Percentiles rank a stretch among this genome's conserved stretches.
Conservation (phyloP, 805 yeast species). For the Hanseniaspora lindneri region DNA sequence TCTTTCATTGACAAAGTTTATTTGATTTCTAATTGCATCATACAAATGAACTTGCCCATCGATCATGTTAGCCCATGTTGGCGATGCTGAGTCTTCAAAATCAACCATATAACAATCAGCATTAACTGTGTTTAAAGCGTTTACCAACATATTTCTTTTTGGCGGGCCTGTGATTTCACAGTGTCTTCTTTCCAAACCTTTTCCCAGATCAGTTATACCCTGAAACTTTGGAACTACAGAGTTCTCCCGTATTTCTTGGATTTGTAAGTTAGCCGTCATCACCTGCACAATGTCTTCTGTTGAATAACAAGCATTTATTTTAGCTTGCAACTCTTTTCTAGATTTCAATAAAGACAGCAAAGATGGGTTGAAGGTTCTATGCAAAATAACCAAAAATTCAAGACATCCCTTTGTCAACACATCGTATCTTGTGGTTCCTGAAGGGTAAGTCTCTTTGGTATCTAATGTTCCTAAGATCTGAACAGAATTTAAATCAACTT, state of each 20-base stretch:
- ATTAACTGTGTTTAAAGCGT: conserved; percentile 56
- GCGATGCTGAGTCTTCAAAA: conserved; percentile 74
- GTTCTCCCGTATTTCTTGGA: conserved; percentile 47
- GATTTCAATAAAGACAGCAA: conserved; percentile 49
- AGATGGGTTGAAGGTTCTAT: conserved; percentile 55
- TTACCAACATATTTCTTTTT: conserved; percentile 70
- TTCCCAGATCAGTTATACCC: conserved; percentile 54
- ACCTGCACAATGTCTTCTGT: conserved; percentile 35
- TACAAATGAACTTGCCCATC: conserved; percentile 71
- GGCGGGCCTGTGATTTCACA: conserved; percentile 81
- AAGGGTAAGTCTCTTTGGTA: conserved; percentile 26
- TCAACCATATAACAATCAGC: conserved; percentile 81
- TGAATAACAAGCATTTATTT: conserved; percentile 35
- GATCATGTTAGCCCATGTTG: conserved; percentile 69
- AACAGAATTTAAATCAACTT: conserved; percentile 28
- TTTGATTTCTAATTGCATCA: conserved; percentile 62
- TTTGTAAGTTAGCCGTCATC: conserved; percentile 50
- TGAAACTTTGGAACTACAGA: conserved; percentile 34
- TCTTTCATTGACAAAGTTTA: conserved; percentile 35
- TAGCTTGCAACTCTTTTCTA: conserved; percentile 49
- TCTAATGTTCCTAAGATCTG: conserved; percentile 29
- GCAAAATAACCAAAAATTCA: conserved; percentile 58
- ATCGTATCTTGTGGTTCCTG: conserved; percentile 32
- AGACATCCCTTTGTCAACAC: conserved; percentile 38
- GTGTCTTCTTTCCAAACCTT: conserved; percentile 62